A percentile compares a stretch with the other conserved stretches of the same genome.
phyloP scores from a whole-genome alignment of 768 basidiomycete genomes.

The Lactarius hatsudake region DNA sequence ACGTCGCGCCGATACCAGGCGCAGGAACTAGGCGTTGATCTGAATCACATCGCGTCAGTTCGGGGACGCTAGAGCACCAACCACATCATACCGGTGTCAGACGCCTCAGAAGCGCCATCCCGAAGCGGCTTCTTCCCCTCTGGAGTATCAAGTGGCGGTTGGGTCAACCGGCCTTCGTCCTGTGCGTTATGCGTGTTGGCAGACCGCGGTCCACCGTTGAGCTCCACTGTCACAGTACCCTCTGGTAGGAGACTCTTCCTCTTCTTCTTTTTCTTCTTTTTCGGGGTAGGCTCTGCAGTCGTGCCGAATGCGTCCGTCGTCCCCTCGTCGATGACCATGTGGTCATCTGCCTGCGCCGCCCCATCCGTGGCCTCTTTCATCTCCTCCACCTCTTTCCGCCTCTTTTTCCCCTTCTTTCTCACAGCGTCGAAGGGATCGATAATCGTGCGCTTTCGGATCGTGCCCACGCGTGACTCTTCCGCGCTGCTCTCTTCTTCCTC shows the following conservation, averaged over 20 bases:
- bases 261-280: conserved; percentile 35
- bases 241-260: conserved; percentile 15
- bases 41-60: neutral
- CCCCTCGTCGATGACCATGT: neutral
- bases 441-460: conserved; percentile 57
- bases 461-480: conserved; percentile 51
- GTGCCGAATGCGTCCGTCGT: neutral
- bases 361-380: neutral
- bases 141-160: neutral
- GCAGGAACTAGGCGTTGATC: neutral
- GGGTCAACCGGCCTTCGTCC: neutral
- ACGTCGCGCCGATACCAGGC: neutral
- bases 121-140: neutral
- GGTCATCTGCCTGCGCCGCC: neutral
- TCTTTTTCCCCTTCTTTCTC: conserved; percentile 43
- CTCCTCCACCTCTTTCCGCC: conserved; percentile 35
- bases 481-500: conserved; percentile 45
- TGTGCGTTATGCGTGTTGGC: neutral
- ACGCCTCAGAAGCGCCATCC: neutral
- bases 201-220: neutral
- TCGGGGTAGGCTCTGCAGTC: neutral
- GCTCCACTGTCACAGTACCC: neutral
- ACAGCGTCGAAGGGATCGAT: conserved; percentile 53
- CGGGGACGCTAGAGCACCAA: neutral
- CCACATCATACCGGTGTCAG: conserved; percentile 7